Evolutionary conservation across 1,284 basidiomycete genomes (phyloP), one percentile per base, ranked within the genome.

Genomic region (Mycosarcoma maydis): DNA sequence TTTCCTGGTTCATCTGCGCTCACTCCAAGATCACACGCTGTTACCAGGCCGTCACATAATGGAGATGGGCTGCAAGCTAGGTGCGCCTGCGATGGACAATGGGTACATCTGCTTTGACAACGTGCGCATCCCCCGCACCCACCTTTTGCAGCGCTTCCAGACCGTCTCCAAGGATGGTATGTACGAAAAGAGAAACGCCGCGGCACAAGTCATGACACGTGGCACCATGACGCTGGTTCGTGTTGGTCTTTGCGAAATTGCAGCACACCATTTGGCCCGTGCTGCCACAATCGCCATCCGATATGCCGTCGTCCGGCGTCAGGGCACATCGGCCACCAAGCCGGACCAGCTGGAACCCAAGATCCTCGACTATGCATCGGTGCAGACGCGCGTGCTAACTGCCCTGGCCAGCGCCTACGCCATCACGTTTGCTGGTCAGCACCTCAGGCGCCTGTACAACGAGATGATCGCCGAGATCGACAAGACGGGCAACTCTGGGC

Each of bases 221-320:
- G 73, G 72, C 10, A 69, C 72, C 32, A 75, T 75, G 73, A 75
- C 73, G 6, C 55, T 75, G 14, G 72, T 75, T 6, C 66, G 72
- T 11, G 73, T 75, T 16, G 73, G 73, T 4, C 54, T 75, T 5
- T 56, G 53, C 48, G 73, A 75, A 59, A 76, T 74, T 11, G 73
- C 73, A 16, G 73, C 73, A 6, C 72, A 74, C 29, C 73, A 76
- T 20, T 47, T 66, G 9, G 64, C 73, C 10, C 45, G 73, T 17
- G 73, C 72, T 23, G 61, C 57, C 43, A 55, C 65, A 26, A 72
- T 76, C 22, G 73, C 73, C 39, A 55, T 74, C 27, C 53, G 73
- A 19, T 76, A 76, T 32, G 72, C 55, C 23, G 44, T 69, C 26
- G 65, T 76, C 13, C 54, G 73, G 11, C 58, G 73, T 11, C 73